Base-by-base conservation (phyloP, 345 rosid species). In the Mercurialis annua region DNA sequence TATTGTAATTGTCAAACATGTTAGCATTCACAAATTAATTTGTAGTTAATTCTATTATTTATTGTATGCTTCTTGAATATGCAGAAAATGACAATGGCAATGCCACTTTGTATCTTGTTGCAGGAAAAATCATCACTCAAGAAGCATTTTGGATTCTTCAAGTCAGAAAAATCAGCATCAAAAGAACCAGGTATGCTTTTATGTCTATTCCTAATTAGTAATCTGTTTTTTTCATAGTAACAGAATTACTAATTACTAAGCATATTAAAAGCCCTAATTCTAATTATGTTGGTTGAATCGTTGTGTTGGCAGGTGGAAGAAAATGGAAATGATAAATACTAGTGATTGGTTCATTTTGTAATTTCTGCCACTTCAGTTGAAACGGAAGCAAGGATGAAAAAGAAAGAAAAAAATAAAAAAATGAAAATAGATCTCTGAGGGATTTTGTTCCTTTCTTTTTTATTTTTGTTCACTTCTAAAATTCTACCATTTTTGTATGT, bases 81-180 rank as follows among this genome's bases (percentile, higher is more conserved):
- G 7, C 20, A 48, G 1, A 11, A 26, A 53, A 71, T 63, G 36
- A 51, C 54, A 48, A 46, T 49, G 65, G 40, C 56, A 71, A 15
- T 0, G 33, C 21, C 30, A 18, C 26, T n/a, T 20, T 51, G 51
- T 67, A n/a, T 43, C 27, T 50, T 34, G 4, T 62, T 66, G 18
- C 83, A 84, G 89, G 84, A 79, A 16, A 83, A 81, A 79, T 77
- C 82, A 63, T 48, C 70, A 53, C 27, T 73, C 34, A 71, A 76
- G 63, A 79, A 76, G 65, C 80, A 73, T 24, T 62, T 75, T 57
- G 84, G 83, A 27, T 83, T 83, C 75, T 66, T 79, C 46, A 59
- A 79, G 49, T 59, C 89, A 15, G 78, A 74, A 11, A 84, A 80
- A 71, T 51, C 77, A 78, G 66, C 52, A 43, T 60, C 89, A 62